phyloP scores from a whole-genome alignment of 352 stramenopile genomes.

The Blastocystis sp. region DNA sequence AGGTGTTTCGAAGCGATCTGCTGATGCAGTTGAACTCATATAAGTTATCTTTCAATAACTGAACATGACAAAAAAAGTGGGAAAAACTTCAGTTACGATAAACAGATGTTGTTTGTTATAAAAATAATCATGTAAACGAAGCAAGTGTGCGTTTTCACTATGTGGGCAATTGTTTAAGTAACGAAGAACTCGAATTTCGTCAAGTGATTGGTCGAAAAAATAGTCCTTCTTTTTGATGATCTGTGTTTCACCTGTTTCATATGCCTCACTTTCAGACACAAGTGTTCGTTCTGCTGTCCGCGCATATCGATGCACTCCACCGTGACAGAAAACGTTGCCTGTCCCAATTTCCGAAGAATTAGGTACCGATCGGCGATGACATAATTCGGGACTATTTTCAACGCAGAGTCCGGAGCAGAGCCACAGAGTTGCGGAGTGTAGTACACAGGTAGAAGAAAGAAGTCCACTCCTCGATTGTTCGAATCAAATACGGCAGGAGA shows the following conservation, averaged over 20 bases:
- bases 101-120: conserved; percentile 85
- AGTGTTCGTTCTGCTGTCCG: conserved; percentile 59
- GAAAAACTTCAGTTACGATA: conserved; percentile 78
- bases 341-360: not conserved
- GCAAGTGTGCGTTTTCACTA: conserved; percentile 80
- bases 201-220: conserved; percentile 92
- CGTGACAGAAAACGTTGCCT: conserved; percentile 23
- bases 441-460: conserved; percentile 8
- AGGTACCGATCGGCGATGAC: conserved; percentile 44
- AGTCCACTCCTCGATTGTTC: not conserved
- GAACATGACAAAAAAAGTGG: conserved; percentile 66
- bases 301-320: conserved; percentile 53
- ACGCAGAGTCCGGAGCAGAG: not conserved
- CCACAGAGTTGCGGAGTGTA: conserved; percentile 50
- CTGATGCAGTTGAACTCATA: conserved; percentile 87
- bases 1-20: conserved; percentile 66
- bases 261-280: conserved; percentile 84
- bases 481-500: conserved; percentile 32
- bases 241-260: not conserved
- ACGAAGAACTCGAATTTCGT: conserved; percentile 81
- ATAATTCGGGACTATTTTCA: not conserved
- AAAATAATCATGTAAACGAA: conserved; percentile 82
- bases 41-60: conserved; percentile 86
- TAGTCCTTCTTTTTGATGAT: conserved; percentile 98
- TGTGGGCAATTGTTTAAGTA: conserved; percentile 70